phyloP scores from a whole-genome alignment of 2,329 filamentous ascomycete genomes.

The Hypocrella siamensis region DNA sequence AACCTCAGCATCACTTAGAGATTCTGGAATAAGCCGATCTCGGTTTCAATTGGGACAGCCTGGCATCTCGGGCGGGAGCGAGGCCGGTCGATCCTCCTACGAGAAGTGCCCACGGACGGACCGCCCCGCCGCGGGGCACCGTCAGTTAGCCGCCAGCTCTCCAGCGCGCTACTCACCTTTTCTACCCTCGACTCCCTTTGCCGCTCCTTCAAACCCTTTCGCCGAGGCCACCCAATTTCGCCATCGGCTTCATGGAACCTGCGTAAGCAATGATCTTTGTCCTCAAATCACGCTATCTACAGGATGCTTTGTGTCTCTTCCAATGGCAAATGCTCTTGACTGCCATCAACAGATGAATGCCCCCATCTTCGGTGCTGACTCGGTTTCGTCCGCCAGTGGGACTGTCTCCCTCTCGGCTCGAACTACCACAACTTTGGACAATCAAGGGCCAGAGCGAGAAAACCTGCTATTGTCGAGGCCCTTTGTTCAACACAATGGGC shows the following conservation, averaged over 20 bases:
- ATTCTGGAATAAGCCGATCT: too few relatives aligned
- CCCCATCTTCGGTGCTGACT: slow-evolving; percentile 25
- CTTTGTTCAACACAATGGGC: slow-evolving; percentile 60
- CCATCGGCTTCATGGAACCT: slow-evolving; percentile 4
- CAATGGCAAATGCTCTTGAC: slow-evolving; percentile 3
- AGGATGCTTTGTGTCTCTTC: not conserved
- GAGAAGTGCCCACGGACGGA: slow-evolving; percentile 10
- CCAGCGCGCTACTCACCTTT: not conserved
- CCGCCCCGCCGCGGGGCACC: slow-evolving; percentile 12
- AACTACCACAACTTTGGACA: slow-evolving; percentile 34
- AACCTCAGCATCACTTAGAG: too few relatives aligned
- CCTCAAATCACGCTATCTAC: not conserved
- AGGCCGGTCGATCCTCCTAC: slow-evolving; percentile 9
- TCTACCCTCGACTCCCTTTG: slow-evolving; percentile 1
- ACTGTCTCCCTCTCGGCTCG: slow-evolving; percentile 24
- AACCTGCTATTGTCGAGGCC: slow-evolving; percentile 27
- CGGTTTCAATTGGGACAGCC: slow-evolving; percentile 9
- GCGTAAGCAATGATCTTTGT: slow-evolving; percentile 3
- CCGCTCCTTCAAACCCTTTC: not conserved
- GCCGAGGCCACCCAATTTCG: slow-evolving; percentile 1
- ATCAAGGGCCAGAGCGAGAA: slow-evolving; percentile 26
- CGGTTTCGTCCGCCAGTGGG: slow-evolving; percentile 29
- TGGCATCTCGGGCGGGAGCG: slow-evolving; percentile 16
- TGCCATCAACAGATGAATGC: slow-evolving; percentile 17
- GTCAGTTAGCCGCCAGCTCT: slow-evolving; percentile 3